phyloP scores from a whole-genome alignment of 495 filamentous ascomycete species.

The Apodospora peruviana region DNA sequence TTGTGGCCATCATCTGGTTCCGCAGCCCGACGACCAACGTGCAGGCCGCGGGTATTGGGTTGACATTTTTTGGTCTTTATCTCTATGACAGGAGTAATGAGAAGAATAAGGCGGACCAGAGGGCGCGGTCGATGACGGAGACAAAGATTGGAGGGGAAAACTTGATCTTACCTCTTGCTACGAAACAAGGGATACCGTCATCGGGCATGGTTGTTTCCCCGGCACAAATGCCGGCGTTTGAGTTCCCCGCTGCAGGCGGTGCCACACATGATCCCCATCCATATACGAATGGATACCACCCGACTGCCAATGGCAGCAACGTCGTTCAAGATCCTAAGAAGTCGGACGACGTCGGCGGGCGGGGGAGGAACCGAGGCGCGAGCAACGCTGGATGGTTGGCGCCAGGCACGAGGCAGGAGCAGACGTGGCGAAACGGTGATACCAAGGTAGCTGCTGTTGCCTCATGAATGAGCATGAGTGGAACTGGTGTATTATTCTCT shows the following conservation, averaged over 20 bases:
- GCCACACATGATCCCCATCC: too few relatives aligned
- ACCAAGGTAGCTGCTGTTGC: conserved; percentile 6
- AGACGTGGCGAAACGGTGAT: conserved; percentile 62
- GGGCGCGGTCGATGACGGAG: conserved; percentile 46
- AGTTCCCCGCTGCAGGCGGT: too few relatives aligned
- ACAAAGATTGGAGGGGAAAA: conserved; percentile 36
- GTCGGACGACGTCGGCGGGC: conserved; percentile 43
- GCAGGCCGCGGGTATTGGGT: conserved; percentile 76
- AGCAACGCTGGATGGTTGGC: conserved; percentile 63
- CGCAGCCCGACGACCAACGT: conserved; percentile 75
- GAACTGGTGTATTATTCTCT: background rate
- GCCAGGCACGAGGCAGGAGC: conserved; percentile 71
- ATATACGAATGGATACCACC: too few relatives aligned
- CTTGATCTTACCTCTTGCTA: too few relatives aligned
- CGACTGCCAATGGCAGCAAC: background rate
- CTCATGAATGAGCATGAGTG: background rate
- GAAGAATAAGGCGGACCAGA: conserved; percentile 75
- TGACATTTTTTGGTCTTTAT: conserved; percentile 91
- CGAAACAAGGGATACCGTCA: too few relatives aligned
- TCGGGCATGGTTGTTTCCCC: background rate
- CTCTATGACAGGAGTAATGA: conserved; percentile 92
- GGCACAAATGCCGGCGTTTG: background rate
- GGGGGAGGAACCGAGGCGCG: too few relatives aligned
- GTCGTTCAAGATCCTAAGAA: conserved; percentile 50
- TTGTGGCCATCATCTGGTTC: conserved; percentile 95